These are phyloP conservation scores for Murraya koenigii DNA, from an alignment of 345 rosid genomes.

Conservation along the genomic window DNA sequence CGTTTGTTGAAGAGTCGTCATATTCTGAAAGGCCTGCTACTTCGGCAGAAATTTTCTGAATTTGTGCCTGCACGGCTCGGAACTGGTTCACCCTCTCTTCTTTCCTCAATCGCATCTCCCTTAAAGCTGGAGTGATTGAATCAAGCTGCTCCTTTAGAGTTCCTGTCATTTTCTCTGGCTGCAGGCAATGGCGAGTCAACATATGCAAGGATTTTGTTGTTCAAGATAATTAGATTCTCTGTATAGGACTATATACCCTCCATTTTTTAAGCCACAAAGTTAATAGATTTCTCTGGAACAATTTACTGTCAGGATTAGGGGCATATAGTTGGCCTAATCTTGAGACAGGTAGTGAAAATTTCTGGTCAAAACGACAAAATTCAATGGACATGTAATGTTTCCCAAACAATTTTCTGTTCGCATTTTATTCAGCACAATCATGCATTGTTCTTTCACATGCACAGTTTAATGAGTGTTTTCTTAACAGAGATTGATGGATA, in stretches of 20 bases:
- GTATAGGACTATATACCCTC: background rate
- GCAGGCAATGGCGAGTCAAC: conserved; percentile 20
- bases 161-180: conserved; percentile 93
- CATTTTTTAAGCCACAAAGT: background rate
- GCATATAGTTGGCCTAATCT: background rate
- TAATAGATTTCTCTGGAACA: background rate
- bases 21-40: conserved; percentile 78
- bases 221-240: background rate
- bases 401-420: background rate
- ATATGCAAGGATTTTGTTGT: background rate
- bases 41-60: conserved; percentile 82
- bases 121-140: conserved; percentile 84
- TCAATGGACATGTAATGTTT: background rate
- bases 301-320: background rate
- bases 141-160: conserved; percentile 84
- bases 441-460: background rate
- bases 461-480: background rate
- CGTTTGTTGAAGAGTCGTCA: conserved; percentile 56
- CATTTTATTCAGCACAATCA: background rate
- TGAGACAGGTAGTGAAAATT: background rate
- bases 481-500: conserved; percentile 17
- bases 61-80: conserved; percentile 70
- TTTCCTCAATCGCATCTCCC: conserved; percentile 83
- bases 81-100: conserved; percentile 82
- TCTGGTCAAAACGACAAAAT: conserved; percentile 7